Base-by-base conservation (phyloP, 768 basidiomycete genomes). In the Crepidotus variabilis region DNA sequence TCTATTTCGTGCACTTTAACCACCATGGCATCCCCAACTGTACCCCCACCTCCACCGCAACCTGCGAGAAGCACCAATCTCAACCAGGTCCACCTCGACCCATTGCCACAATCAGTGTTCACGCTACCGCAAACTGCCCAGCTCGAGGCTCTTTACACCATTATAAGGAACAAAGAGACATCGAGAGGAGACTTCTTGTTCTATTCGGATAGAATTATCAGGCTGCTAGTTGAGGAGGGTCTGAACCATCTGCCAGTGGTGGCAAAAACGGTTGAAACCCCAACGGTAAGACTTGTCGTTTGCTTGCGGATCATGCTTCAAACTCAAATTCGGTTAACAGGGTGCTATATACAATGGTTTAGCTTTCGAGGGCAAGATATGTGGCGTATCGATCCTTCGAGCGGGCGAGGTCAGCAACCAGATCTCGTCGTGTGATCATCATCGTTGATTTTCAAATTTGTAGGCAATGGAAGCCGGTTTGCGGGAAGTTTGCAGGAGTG, bases 391-490 rank as follows among this genome's bases (percentile, higher is more conserved):
- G 4, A 98, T 98, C 65, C 79, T 98, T 64, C 81, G 96, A 14
- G 94, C 94, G 7, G 96, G 96, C 61, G 93, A 96, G 85, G 88
- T 88, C 64, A 51, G 77, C 63, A 49, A 20, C 47, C 22, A 28
- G 43, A 39, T n/a, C 46, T 47, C 9, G 45, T 23, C 39, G 13
- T 47, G 50, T 18, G 11, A 47, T 32, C 10, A 28, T 28, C 28
- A 28, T 28, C 8, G 28, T 28, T 16, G 16, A 48, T 43, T 47
- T 54, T 57, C 49, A 57, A 48, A 54, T 32, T 51, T 47, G 10
- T 56, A 94, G 90, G 94, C 95, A 1, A 99, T 99, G 96, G 96
- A 99, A 73, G 92, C 92, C 11, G 97, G 96, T 36, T 76, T 99
- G 59, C 80, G 96, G 45, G 96, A 98, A 71, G 96, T 98, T 36